Evolutionary conservation across 345 rosid species (phyloP).

Genomic region (Crucihimalaya himalaica): DNA sequence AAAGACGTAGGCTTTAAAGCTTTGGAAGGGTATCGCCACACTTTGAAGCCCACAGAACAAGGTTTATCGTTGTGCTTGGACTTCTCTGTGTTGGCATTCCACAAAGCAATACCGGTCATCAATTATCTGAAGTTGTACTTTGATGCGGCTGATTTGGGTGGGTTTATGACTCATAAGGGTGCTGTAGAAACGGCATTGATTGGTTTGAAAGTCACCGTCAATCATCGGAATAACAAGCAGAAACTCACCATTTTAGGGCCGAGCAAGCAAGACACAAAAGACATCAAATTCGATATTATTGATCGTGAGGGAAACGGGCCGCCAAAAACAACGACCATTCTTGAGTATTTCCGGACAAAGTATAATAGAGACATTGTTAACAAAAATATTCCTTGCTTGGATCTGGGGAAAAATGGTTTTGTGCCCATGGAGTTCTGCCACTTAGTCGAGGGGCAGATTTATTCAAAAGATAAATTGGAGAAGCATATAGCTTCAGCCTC

Average conservation of each 20-base stretch:
- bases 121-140: slow-evolving; percentile 57
- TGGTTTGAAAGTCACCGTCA: slow-evolving; percentile 64
- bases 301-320: slow-evolving; percentile 50
- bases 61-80: slow-evolving; percentile 72
- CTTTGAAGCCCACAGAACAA: slow-evolving; percentile 75
- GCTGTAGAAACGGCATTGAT: slow-evolving; percentile 51
- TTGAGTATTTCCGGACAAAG: slow-evolving; percentile 62
- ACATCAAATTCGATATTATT: slow-evolving; percentile 41
- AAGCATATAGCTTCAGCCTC: slow-evolving; percentile 38
- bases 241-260: slow-evolving; percentile 52
- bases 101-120: slow-evolving; percentile 56
- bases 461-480: slow-evolving; percentile 65
- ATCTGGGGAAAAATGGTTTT: slow-evolving; percentile 54
- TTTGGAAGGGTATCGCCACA: slow-evolving; percentile 66
- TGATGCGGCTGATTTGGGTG: too few species aligned
- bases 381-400: slow-evolving; percentile 66
- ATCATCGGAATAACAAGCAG: slow-evolving; percentile 66
- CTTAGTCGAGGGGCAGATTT: slow-evolving; percentile 76
- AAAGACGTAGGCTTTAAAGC: slow-evolving; percentile 61
- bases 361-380: slow-evolving; percentile 48
- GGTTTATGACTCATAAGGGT: slow-evolving; percentile 18
- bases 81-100: slow-evolving; percentile 70
- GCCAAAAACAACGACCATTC: slow-evolving; percentile 34
- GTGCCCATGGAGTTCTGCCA: slow-evolving; percentile 87
- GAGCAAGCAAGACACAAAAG: slow-evolving; percentile 45